Base-by-base conservation (phyloP, 2,329 filamentous ascomycete species). In the Trichophaea hybrida region DNA sequence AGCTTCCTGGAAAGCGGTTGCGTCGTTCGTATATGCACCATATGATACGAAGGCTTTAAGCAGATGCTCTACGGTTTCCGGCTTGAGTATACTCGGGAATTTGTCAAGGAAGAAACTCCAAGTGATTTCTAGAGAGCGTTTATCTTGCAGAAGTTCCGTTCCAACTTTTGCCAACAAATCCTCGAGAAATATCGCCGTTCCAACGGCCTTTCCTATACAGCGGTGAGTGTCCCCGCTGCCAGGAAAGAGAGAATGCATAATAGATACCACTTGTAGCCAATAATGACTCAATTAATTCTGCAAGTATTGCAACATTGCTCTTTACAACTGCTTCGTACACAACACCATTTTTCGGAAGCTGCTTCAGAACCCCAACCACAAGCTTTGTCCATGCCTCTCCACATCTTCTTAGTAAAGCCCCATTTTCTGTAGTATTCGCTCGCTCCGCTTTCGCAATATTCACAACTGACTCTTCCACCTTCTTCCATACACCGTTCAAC, bases 401-500 rank as follows among this genome's bases (percentile, higher is more conserved):
- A n/a, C 0, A 83, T 83, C 67, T 85, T 79, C 5, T 82, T 76
- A 7, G 80, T 79, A 94, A 77, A 44, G 76, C 75, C 55, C 80
- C 77, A 69, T 95, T 88, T 0, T 88, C 94, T 46, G 77, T 76
- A 32, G 80, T 77, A 66, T 86, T 86, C 15, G 88, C 85, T 63
- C 84, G 84, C 0, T 88, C 89, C 59, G 91, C 82, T 69, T 91
- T 88, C 0, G 95, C 82, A 40, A 79, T 77, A 35, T 81, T 75
- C 32, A 83, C 75, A n/a, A 95, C 73, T 0, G 76, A 71, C 1
- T 79, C 73, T 0, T 80, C 79, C n/a, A 88, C 72, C 1, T 74
- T 74, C 1, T 75, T 71, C 86, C 87, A 93, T 64, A 83, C 75
- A 2, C 75, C 71, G 13, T 74, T 70, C 0, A 86, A 37, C 6